Evolutionary conservation across 208 protist species (phyloP), one percentile per base, ranked within the genome.

Genomic region (Acanthamoeba polyphaga): DNA sequence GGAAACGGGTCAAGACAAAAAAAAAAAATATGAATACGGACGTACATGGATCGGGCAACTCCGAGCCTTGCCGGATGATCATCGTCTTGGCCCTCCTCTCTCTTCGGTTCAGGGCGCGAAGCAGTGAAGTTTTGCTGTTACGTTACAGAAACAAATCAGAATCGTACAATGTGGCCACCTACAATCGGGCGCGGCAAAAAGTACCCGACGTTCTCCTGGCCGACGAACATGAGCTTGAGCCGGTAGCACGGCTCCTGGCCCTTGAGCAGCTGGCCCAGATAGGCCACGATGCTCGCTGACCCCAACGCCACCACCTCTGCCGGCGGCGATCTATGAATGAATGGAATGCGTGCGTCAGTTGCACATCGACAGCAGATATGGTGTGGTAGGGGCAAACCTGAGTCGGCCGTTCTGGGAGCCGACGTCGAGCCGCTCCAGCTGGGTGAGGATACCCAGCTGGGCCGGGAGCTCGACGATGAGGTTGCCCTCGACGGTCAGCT

Each of bases 191-290:
- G 53, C 53, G 53, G 53, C 53, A 12, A 22, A 15, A 22, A 5
- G 53, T 64, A 89, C 82, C 82, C 82, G 24, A 89, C 82, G 82
- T 89, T 89, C 46, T 89, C 82, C 43, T 89, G 82, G 34, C 82
- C 82, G 51, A 89, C 82, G 43, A 89, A 89, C 82, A 89, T 89
- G 82, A 89, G 53, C 58, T 89, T 89, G 53, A 89, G 24, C 82
- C 82, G 27, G 24, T 68, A 62, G 29, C 82, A 89, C 27, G 82
- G 82, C 58, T 89, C 53, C 34, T 89, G 82, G 53, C 82, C 82
- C n/a, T 62, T 27, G 32, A 89, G 51, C 19, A 89, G 51, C 58
- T 89, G 82, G 32, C 27, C 34, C 82, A 89, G 34, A 27, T 68
- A 89, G 32, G 82, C 49, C 32, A 89, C 58, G 29, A 89, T 32